Percentiles rank a stretch among this genome's conserved stretches.
Evolutionary conservation across 108 stramenopile species (phyloP).

Genomic region (Seminavis robusta): DNA sequence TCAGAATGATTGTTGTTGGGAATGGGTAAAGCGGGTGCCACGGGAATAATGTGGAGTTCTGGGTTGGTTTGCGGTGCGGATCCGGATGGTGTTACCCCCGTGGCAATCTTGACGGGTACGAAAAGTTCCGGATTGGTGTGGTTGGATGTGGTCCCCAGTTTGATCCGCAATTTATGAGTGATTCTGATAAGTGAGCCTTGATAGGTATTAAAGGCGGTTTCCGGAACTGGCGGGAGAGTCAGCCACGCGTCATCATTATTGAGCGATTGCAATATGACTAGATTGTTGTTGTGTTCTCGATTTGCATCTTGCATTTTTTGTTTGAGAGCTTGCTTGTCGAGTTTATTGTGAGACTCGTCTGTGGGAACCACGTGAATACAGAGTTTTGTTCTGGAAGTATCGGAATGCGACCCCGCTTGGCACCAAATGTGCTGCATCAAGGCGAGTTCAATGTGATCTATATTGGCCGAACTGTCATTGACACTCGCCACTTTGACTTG

Average conservation of each 20-base stretch:
- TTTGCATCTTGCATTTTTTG: background rate
- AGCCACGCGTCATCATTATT: background rate
- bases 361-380: background rate
- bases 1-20: background rate
- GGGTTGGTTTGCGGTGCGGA: background rate
- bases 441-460: background rate
- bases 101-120: background rate
- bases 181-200: background rate
- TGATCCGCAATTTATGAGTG: background rate
- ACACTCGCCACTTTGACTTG: background rate
- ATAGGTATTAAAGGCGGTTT: background rate
- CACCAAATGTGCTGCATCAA: background rate
- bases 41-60: background rate
- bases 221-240: background rate
- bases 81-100: background rate
- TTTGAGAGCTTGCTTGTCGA: background rate
- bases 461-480: slow-evolving; percentile 1
- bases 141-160: slow-evolving; percentile 1
- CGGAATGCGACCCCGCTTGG: background rate
- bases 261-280: background rate
- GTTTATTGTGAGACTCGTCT: background rate
- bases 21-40: background rate
- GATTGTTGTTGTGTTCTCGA: background rate
- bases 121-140: background rate
- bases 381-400: background rate